Conservation (phyloP, 805 yeast genomes). For the Candida nitratophila region DNA sequence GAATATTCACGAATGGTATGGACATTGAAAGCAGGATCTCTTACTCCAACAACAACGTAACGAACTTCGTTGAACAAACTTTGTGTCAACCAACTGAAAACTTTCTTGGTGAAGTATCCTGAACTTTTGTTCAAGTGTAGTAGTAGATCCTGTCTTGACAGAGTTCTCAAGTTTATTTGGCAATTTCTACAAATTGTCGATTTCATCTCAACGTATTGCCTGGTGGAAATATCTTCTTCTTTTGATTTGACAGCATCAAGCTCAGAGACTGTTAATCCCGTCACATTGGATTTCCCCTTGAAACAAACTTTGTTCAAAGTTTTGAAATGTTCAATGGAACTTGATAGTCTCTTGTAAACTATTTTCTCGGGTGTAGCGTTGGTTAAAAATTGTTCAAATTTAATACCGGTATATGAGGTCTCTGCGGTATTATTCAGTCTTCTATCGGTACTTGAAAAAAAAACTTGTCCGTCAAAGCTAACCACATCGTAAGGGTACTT, state of each 20-base stretch:
- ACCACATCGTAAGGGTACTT: not conserved
- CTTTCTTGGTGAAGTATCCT: not conserved
- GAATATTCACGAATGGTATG: not conserved
- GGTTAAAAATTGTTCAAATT: conserved; percentile 1
- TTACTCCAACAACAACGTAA: not conserved
- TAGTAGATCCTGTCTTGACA: not conserved
- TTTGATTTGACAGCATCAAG: not conserved
- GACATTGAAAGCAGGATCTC: not conserved
- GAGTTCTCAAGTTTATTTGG: not conserved
- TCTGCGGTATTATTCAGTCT: not conserved
- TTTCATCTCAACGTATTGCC: not conserved
- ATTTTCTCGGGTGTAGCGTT: not conserved
- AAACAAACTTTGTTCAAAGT: not conserved
- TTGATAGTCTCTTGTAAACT: not conserved
- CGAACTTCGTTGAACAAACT: not conserved
- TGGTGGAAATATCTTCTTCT: not conserved
- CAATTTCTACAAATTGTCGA: not conserved
- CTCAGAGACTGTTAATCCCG: not conserved
- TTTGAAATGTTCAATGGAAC: not conserved
- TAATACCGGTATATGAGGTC: not conserved
- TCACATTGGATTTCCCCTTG: too few relatives aligned
- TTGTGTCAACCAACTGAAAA: not conserved
- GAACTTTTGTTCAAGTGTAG: not conserved
- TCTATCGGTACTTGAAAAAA: not conserved
- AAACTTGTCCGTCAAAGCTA: not conserved